Evolutionary conservation across 306 rosid species (phyloP).

Genomic region (Vachellia pachyceras): DNA sequence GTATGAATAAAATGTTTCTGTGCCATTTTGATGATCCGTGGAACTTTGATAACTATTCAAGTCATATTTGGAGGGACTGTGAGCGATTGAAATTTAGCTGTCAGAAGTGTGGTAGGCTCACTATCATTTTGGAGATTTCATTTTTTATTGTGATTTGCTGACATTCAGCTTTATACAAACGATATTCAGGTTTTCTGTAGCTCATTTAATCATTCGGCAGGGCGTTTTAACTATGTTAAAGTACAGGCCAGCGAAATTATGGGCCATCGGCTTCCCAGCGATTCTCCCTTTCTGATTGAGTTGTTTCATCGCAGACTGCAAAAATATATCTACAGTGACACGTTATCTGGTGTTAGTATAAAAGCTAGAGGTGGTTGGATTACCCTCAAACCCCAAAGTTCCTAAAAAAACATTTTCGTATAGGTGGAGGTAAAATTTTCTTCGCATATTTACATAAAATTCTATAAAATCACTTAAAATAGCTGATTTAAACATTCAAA

Average conservation of each 20-base stretch:
- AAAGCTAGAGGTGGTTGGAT: no score
- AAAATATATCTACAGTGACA: background rate
- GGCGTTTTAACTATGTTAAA: slow-evolving; percentile 18
- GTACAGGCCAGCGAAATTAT: slow-evolving; percentile 14
- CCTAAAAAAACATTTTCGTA: no score
- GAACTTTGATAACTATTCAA: background rate
- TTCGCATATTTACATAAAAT: no score
- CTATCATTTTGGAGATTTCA: background rate
- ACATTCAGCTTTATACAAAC: slow-evolving; percentile 29
- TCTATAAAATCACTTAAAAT: no score
- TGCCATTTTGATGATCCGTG: slow-evolving; percentile 36
- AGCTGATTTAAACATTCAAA: no score
- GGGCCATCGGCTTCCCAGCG: background rate
- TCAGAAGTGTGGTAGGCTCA: slow-evolving; percentile 39
- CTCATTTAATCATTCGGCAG: slow-evolving; percentile 33
- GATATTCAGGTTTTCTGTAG: slow-evolving; percentile 8
- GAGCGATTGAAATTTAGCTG: slow-evolving; percentile 23
- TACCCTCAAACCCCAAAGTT: no score
- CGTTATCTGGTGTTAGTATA: no score
- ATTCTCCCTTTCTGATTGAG: background rate
- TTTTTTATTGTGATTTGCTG: background rate
- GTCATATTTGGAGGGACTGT: slow-evolving; percentile 28
- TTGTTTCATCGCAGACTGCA: background rate
- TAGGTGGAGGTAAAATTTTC: no score
- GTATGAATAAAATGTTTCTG: slow-evolving; percentile 28